phyloP scores from a whole-genome alignment of 177 flowering plant genomes.

The Telopea speciosissima region DNA sequence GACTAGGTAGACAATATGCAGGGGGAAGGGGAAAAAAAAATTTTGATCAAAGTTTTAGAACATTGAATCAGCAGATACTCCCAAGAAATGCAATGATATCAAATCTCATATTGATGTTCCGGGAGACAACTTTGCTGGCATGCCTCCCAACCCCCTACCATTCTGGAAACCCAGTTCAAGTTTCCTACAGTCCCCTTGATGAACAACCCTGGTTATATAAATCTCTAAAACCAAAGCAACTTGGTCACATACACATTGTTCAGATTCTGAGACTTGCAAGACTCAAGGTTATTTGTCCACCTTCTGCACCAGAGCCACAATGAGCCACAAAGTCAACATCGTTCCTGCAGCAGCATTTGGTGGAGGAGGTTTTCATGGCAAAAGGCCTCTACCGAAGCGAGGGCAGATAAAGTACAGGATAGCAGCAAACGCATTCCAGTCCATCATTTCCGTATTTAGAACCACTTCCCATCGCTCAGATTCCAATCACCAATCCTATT shows the following conservation, averaged over 20 bases:
- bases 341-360: conserved; percentile 18
- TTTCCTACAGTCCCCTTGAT: neutral
- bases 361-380: conserved; percentile 9
- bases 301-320: conserved; percentile 7
- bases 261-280: neutral
- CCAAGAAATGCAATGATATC: conserved; percentile 7
- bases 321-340: conserved; percentile 31
- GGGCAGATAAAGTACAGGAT: conserved; percentile 59
- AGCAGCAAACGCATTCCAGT: conserved; percentile 42
- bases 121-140: conserved; percentile 33
- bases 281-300: neutral
- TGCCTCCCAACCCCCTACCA: conserved; percentile 26
- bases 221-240: conserved; percentile 1
- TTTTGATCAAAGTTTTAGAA: too few relatives aligned
- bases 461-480: conserved; percentile 26
- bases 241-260: conserved; percentile 1
- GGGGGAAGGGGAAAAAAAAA: neutral
- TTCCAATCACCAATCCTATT: conserved; percentile 4
- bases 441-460: conserved; percentile 37
- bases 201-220: conserved; percentile 16
- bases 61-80: conserved; percentile 10
- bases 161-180: too few relatives aligned
- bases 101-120: conserved; percentile 15
- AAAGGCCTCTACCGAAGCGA: conserved; percentile 39
- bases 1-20: neutral